Evolutionary conservation across 2,329 filamentous ascomycete genomes (phyloP).

Genomic region (Meredithiella fracta): DNA sequence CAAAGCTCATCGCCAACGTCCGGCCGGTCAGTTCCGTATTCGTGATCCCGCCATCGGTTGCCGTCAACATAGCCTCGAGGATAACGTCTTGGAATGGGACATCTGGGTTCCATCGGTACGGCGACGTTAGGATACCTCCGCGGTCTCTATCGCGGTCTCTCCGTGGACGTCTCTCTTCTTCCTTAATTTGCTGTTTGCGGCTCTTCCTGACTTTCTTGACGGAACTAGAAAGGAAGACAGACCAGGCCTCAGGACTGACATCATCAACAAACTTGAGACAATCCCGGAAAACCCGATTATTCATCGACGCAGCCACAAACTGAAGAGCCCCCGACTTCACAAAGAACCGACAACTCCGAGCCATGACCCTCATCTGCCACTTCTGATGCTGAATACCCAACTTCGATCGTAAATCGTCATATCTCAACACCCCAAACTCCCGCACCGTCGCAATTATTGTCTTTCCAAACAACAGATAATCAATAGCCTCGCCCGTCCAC

Average conservation of each 20-base stretch:
- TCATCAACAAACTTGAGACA: conserved; percentile 43
- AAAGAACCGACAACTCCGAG: conserved; percentile 41
- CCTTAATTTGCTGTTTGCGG: conserved; percentile 13
- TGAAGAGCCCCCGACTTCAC: conserved; percentile 37
- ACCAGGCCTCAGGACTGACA: conserved; percentile 40
- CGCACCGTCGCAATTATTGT: conserved; percentile 41
- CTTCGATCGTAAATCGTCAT: conserved; percentile 41
- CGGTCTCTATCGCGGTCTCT: not conserved
- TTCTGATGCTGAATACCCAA: conserved; percentile 37
- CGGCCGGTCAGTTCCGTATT: conserved; percentile 23
- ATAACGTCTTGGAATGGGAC: conserved; percentile 17
- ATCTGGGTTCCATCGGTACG: conserved; percentile 12
- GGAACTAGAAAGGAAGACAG: conserved; percentile 26
- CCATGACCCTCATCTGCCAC: conserved; percentile 44
- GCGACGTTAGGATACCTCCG: not conserved
- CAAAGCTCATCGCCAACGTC: conserved; percentile 23
- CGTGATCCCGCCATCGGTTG: conserved; percentile 21
- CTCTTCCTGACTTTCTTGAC: conserved; percentile 13
- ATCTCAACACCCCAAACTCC: conserved; percentile 41
- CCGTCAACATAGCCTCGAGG: conserved; percentile 22
- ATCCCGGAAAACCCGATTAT: conserved; percentile 40
- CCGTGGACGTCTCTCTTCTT: conserved; percentile 8
- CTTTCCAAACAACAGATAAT: conserved; percentile 39
- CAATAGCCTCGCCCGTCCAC: conserved; percentile 43
- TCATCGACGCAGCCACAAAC: conserved; percentile 40